A percentile compares a stretch with the other conserved stretches of the same genome.
Conservation (phyloP, 371 early-diverging fungal species). For the Umbelopsis sp. region DNA sequence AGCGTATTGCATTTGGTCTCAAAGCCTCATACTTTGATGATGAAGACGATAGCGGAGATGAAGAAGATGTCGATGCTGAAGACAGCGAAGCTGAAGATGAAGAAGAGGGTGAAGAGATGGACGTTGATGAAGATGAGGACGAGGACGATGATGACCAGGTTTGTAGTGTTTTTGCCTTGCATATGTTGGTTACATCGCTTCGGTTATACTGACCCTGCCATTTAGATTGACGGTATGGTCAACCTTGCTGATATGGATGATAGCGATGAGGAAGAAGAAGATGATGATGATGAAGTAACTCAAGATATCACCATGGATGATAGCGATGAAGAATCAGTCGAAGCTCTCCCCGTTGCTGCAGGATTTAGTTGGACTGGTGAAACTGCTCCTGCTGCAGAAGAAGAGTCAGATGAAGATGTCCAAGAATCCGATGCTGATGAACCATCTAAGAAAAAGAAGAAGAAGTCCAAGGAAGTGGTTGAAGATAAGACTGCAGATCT, state of each 20-base stretch:
- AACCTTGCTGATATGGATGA: conserved; percentile 11
- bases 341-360: conserved; percentile 37
- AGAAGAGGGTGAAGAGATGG: conserved; percentile 35
- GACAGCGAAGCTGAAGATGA: conserved; percentile 33
- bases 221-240: not conserved
- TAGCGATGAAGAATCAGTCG: conserved; percentile 28
- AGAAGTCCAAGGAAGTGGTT: conserved; percentile 46
- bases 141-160: conserved; percentile 22
- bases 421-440: conserved; percentile 52
- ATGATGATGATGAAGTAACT: conserved; percentile 45
- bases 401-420: conserved; percentile 37
- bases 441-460: conserved; percentile 50
- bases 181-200: conserved; percentile 13
- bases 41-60: conserved; percentile 27
- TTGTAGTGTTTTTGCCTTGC: conserved; percentile 3
- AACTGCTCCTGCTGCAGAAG: conserved; percentile 30
- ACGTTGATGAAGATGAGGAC: conserved; percentile 42
- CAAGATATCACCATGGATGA: conserved; percentile 38
- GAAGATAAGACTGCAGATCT: conserved; percentile 64
- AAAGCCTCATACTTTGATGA: conserved; percentile 79
- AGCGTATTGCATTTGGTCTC: conserved; percentile 70
- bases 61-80: conserved; percentile 34
- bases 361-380: conserved; percentile 72
- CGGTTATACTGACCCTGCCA: not conserved
- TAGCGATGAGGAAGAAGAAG: conserved; percentile 51